These are phyloP conservation scores for Pseudopithomyces maydicus DNA, from an alignment of 2,329 filamentous ascomycete genomes.

Conservation along the genomic window DNA sequence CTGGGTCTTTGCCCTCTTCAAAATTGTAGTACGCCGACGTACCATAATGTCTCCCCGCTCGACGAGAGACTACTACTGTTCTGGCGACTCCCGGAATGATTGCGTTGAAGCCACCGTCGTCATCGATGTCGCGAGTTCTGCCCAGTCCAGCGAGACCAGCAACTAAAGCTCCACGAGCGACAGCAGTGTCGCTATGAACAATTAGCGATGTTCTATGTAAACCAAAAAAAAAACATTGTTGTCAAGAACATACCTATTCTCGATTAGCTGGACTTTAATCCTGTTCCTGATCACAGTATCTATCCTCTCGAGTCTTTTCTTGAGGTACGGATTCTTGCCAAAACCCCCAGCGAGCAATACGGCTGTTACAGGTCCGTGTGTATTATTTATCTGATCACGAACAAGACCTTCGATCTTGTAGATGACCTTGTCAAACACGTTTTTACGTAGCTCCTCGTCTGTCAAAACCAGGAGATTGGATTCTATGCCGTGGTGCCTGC, in stretches of 20 bases:
- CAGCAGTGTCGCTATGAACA: neutral
- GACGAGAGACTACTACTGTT: neutral
- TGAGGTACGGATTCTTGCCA: conserved; percentile 7
- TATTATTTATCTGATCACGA: conserved; percentile 5
- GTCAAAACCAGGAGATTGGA: neutral
- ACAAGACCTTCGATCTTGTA: conserved; percentile 2
- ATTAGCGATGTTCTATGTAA: neutral
- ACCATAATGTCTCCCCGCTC: conserved; percentile 1
- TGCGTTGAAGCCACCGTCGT: neutral
- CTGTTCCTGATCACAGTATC: neutral
- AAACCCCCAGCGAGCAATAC: conserved; percentile 9
- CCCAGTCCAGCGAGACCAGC: conserved; percentile 1
- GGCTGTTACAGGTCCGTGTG: neutral
- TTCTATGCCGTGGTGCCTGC: neutral
- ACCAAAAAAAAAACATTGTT: no score
- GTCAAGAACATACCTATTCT: neutral
- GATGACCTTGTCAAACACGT: conserved; percentile 7
- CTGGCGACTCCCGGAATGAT: neutral
- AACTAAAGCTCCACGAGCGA: conserved; percentile 3
- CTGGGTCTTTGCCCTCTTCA: conserved; percentile 1
- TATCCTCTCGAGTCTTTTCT: conserved; percentile 2
- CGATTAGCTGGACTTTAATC: neutral
- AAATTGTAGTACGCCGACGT: neutral
- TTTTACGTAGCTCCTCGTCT: neutral
- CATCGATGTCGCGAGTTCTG: neutral